phyloP scores from a whole-genome alignment of 768 basidiomycete species.

The Pulveroboletus sp. region DNA sequence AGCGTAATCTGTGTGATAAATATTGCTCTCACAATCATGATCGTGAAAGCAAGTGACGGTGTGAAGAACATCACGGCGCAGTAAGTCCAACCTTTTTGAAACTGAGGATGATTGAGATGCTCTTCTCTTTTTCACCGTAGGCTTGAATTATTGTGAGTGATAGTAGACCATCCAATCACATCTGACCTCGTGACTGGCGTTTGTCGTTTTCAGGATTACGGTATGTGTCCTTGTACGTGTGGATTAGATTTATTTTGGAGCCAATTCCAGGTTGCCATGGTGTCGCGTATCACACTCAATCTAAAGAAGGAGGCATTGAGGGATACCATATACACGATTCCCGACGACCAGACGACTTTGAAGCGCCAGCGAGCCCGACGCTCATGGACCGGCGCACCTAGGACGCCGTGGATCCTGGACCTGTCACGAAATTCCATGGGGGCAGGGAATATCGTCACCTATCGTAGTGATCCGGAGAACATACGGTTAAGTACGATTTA shows the following conservation, averaged over 20 bases:
- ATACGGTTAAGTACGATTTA: conserved; percentile 1
- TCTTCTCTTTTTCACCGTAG: conserved; percentile 11
- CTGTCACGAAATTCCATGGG: neutral
- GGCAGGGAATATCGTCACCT: neutral
- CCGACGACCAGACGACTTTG: neutral
- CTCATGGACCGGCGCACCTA: neutral
- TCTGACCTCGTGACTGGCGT: conserved; percentile 33
- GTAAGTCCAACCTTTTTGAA: conserved; percentile 7
- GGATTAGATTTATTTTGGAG: neutral
- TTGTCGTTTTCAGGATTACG: conserved; percentile 21
- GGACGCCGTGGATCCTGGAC: neutral
- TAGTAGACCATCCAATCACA: neutral
- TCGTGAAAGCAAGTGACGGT: conserved; percentile 26
- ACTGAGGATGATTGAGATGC: neutral
- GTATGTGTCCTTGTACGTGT: conserved; percentile 6
- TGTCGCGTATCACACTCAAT: conserved; percentile 64
- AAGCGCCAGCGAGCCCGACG: neutral
- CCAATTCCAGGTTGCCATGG: conserved; percentile 50
- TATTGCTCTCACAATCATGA: conserved; percentile 38
- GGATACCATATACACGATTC: neutral
- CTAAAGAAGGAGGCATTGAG: conserved; percentile 38
- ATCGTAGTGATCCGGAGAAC: neutral
- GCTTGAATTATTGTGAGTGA: conserved; percentile 39
- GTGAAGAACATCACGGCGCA: conserved; percentile 37
- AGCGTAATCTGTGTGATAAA: conserved; percentile 40